These are phyloP conservation scores for Aechmea fasciata DNA, from an alignment of 176 grass and related monocot species.

Conservation along the genomic window DNA sequence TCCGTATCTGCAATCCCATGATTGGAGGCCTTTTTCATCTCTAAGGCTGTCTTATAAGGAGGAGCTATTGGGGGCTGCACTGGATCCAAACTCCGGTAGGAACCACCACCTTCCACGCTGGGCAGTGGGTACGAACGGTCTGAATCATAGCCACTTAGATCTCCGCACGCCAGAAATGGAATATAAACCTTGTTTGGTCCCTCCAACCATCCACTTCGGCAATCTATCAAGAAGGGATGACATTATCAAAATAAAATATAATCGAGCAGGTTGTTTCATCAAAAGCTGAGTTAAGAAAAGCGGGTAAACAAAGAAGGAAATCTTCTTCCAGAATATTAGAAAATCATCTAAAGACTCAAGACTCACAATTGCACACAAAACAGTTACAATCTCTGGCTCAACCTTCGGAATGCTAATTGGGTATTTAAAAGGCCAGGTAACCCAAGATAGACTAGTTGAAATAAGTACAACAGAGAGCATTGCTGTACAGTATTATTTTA, in stretches of 20 bases:
- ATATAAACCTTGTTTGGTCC: conserved; percentile 82
- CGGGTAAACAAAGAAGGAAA: not conserved
- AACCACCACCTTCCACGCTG: conserved; percentile 22
- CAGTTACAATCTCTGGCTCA: not conserved
- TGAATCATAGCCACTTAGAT: conserved; percentile 76
- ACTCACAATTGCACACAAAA: not conserved
- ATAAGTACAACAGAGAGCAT: too few relatives aligned
- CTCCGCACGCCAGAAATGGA: conserved; percentile 77
- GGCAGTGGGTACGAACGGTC: conserved; percentile 75
- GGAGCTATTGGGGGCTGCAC: conserved; percentile 77
- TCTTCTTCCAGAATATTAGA: not conserved
- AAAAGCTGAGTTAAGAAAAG: not conserved
- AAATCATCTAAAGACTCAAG: not conserved
- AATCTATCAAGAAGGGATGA: conserved; percentile 36
- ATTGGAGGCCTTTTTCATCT: conserved; percentile 61
- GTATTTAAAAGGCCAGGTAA: too few relatives aligned
- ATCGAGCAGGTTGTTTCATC: not conserved
- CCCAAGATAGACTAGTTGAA: too few relatives aligned
- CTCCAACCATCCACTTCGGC: conserved; percentile 81
- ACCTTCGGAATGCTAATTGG: too few relatives aligned
- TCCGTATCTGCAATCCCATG: conserved; percentile 22
- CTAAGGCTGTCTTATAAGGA: conserved; percentile 66
- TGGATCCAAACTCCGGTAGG: conserved; percentile 62
- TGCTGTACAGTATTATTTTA: too few relatives aligned
- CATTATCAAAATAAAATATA: not conserved